Evolutionary conservation across 2,329 filamentous ascomycete genomes (phyloP), one percentile per base, ranked within the genome.

Genomic region (Fusarium austroafricanum): DNA sequence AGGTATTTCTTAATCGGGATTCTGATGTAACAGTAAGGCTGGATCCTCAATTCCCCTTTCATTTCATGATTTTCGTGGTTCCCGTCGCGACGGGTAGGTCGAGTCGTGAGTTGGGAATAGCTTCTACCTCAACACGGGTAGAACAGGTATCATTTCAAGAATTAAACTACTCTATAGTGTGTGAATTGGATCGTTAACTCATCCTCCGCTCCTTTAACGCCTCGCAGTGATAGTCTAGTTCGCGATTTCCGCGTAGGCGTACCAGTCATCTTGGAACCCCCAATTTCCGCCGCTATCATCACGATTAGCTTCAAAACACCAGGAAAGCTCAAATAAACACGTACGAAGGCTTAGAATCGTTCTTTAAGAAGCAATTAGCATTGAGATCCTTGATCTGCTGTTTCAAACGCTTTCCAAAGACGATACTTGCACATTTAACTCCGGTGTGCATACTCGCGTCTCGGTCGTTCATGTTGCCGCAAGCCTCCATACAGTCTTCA

Each of bases 281-380:
- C 61, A 65, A 4, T 47, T 47, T 0, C 60, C 43, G 3, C 61
- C 61, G 3, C 59, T 63, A 26, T 8, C 1, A n/a, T 12, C 11
- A 37, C 2, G 10, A 31, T 63, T 8, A 63, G 43, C 11, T 31
- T 20, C 5, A 2, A 2, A 5, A 10, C 10, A 6, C 7, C 0
- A 3, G 31, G 14, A 15, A 33, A 15, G 14, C 7, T 7, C 14
- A 33, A 17, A 8, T 14, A 33, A 33, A 33, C 6, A 33, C 31
- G 6, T 17, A 33, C 31, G 31, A 33, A 3, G 31, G 14, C 33
- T 20, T 49, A 0, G 50, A 18, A 28, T 53, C 31, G 2, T 62
- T 62, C 5, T 68, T 68, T 11, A 66, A 11, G 61, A 61, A 68
- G 4, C 66, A 68, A 21, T 68, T 68, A 2, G 47, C 66, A 17